Base-by-base conservation (phyloP, 768 basidiomycete genomes). In the Exsudoporus frostii region DNA sequence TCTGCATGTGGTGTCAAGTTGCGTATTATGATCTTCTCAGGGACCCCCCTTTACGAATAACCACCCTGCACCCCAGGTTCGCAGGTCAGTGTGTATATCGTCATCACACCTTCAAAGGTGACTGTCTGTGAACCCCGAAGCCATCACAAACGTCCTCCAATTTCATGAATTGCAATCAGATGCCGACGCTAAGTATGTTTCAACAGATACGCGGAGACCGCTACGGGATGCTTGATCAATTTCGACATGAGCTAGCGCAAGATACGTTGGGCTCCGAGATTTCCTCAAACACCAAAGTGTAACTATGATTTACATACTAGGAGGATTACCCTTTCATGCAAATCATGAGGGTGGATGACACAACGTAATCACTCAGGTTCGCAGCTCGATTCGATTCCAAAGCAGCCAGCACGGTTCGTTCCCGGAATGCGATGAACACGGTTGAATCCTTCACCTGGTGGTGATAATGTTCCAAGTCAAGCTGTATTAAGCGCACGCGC, bases 401-500 rank as follows among this genome's bases (percentile, higher is more conserved):
- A 24, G 36, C 29, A 25, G 50, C 32, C 19, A 14, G 29, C 41
- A 27, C 8, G 54, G 41, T 54, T 64, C 48, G 48, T 52, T 43
- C 53, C 37, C 22, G 25, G 33, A 41, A 39, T 45, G 50, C 29
- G 44, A 8, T 20, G 29, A 37, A 10, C 7, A 32, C 27, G n/a
- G 37, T 15, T 27, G 51, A 20, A 14, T 9, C 10, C 3, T 38
- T 41, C 24, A 27, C 41, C 33, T 30, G 39, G 25, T 52, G 54
- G 22, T 37, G 43, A 27, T 17, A 49, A 5, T 37, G n/a, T 11
- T 39, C 17, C 1, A 15, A 38, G 49, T 41, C 53, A 34, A 40
- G 44, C 43, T 50, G 54, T 58, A 24, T 43, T 24, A 52, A 48
- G 53, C 54, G 44, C 54, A 6, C 51, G 33, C 29, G 43, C 64